Percentiles rank a stretch among this genome's conserved stretches.
Evolutionary conservation across 768 basidiomycete species (phyloP).

Genomic region (Mrakia gelida): DNA sequence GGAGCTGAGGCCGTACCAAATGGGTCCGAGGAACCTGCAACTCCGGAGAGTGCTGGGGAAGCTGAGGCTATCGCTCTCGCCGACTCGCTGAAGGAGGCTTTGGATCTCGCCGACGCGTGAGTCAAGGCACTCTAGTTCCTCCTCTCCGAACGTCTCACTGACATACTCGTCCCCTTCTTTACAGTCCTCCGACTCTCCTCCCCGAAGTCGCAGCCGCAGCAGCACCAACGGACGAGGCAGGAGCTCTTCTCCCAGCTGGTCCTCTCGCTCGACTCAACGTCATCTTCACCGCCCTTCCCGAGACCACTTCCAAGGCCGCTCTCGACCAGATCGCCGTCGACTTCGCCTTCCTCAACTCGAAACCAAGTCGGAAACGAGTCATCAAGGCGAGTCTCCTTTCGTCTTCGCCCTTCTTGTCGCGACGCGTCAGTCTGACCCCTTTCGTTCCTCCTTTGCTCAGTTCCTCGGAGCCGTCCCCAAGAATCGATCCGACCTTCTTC

Average conservation of each 20-base stretch:
- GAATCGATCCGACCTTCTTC: conserved; percentile 80
- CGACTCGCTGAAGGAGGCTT: conserved; percentile 6
- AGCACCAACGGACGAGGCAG: conserved; percentile 32
- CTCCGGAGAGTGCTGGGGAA: conserved; percentile 1
- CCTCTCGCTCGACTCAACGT: conserved; percentile 90
- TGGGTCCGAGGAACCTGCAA: not conserved
- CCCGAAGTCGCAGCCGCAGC: conserved; percentile 20
- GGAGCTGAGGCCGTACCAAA: not conserved
- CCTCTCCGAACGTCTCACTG: not conserved
- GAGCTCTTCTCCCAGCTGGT: conserved; percentile 68
- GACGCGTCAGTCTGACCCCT: not conserved
- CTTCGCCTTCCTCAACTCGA: conserved; percentile 93
- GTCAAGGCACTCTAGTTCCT: conserved; percentile 44
- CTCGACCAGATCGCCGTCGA: conserved; percentile 94
- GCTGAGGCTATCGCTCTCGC: not conserved
- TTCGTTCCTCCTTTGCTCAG: conserved; percentile 27
- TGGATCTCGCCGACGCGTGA: conserved; percentile 18
- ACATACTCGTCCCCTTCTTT: not conserved
- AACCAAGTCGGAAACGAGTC: conserved; percentile 87
- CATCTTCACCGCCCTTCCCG: conserved; percentile 81
- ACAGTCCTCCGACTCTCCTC: not conserved
- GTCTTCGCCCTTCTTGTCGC: not conserved
- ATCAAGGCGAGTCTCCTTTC: conserved; percentile 58
- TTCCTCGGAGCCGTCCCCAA: conserved; percentile 72
- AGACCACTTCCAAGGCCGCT: conserved; percentile 81